Base-by-base conservation (phyloP, 2,329 filamentous ascomycete species). In the Bipolaris victoriae region DNA sequence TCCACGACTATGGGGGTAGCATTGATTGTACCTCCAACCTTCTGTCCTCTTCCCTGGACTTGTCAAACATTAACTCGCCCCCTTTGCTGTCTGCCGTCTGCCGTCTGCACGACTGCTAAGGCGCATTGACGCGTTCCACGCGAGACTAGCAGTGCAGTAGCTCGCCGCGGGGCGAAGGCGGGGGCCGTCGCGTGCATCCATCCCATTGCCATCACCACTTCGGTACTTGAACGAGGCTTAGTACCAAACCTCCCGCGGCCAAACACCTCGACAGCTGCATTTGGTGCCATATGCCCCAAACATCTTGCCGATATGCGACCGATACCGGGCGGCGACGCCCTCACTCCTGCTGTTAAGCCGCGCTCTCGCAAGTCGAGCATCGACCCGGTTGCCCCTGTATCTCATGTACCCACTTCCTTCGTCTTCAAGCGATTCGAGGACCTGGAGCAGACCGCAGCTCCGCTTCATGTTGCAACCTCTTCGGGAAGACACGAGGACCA, bases 401-500 rank as follows among this genome's bases (percentile, higher is more conserved):
- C 65, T 63, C 62, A 72, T 55, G 76, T 77, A 58, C 84, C 84
- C 40, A 83, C 83, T 49, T 83, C 83, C 49, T 88, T 87, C 79
- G 87, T 88, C 72, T 77, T 88, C 60, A 79, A 82, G 59, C 84
- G 81, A 62, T 83, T 82, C 65, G 77, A 79, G 56, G 80, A 83
- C 50, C 72, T 82, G 64, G 78, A 83, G 58, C 71, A 72, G 24
- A 74, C 73, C 24, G 62, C 73, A n/a, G 56, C 66, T 10, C 71
- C 69, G 26, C 43, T 15, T 45, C 43, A 45, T 4, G 68, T 68
- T 7, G 13, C 63, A 66, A 22, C 58, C 45, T 29, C 63, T 16
- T 53, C 64, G 40, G 58, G 37, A 37, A 69, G 57, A 29, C 61
- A 41, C n/a, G 39, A 59, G 41, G 61, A 61, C 41, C 80, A 83